Conservation (phyloP, 306 rosid genomes). For the Lablab purpureus region DNA sequence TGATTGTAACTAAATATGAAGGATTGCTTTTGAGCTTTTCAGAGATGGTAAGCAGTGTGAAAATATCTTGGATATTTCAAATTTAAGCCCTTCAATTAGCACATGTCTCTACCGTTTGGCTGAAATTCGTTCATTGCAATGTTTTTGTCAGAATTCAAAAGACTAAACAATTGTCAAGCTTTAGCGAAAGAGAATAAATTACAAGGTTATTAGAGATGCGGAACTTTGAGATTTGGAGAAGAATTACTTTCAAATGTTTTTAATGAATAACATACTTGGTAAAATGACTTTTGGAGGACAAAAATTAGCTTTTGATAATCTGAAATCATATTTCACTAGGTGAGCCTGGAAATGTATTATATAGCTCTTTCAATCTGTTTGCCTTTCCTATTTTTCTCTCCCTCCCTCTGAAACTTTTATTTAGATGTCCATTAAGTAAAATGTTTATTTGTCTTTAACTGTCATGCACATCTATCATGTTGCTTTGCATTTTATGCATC, state of each 20-base stretch:
- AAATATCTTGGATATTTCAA: slow-evolving; percentile 34
- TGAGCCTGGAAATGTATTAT: background rate
- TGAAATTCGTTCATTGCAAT: background rate
- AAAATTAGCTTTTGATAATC: slow-evolving; percentile 4
- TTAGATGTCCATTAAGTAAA: slow-evolving; percentile 9
- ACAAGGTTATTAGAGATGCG: slow-evolving; percentile 11
- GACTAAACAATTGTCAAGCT: slow-evolving; percentile 8
- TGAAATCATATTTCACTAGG: slow-evolving; percentile 9
- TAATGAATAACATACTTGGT: background rate
- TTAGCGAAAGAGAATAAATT: background rate
- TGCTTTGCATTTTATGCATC: slow-evolving; percentile 9
- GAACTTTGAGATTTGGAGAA: slow-evolving; percentile 16
- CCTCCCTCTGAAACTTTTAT: background rate
- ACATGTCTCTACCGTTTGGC: background rate
- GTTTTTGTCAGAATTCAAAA: slow-evolving; percentile 30
- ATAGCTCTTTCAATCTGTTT: background rate
- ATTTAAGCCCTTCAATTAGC: slow-evolving; percentile 17
- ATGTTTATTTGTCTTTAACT: slow-evolving; percentile 8
- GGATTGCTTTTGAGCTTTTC: slow-evolving; percentile 17
- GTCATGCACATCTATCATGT: slow-evolving; percentile 1
- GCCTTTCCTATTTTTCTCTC: background rate
- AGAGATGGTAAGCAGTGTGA: slow-evolving; percentile 1
- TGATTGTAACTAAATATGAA: slow-evolving; percentile 19
- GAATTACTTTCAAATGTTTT: slow-evolving; percentile 6
- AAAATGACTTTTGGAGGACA: slow-evolving; percentile 3